Evolutionary conservation across 139 green algal genomes (phyloP), one percentile per base, ranked within the genome.

Genomic region (Volvox reticuliferus): DNA sequence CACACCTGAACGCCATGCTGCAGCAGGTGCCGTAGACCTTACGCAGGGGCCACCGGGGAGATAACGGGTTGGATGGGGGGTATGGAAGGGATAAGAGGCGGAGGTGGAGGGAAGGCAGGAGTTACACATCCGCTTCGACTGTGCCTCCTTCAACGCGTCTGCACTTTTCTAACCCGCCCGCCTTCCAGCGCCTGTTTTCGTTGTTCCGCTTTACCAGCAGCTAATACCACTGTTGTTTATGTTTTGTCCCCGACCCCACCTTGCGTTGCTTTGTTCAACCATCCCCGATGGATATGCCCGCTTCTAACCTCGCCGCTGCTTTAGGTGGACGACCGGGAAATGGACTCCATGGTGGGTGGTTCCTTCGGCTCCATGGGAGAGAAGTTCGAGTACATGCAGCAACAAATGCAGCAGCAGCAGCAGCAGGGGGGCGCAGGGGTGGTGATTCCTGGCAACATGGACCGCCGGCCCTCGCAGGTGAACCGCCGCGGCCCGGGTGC

Each of bases 1-100:
- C 73, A 18, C 65, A 85, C 63, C 79, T 94, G 30, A 92, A 94
- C 85, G 77, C 50, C 67, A 94, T 94, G 92, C 85, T 93, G 91
- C 81, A 88, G 88, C 86, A 90, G 84, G 84, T 82, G 69, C 2
- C 67, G 73, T 36, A 36, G 73, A 32, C 24, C 73, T 13, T 55
- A 55, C 44, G 9, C 44, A 5, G 44, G 44, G 44, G 44, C n/a
- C n/a, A n/a, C n/a, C n/a, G n/a, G n/a, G n/a, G n/a, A n/a, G n/a
- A n/a, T n/a, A n/a, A n/a, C n/a, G n/a, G n/a, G n/a, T n/a, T n/a
- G n/a, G n/a, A n/a, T n/a, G n/a, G n/a, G n/a, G n/a, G n/a, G n/a
- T n/a, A n/a, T n/a, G n/a, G n/a, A n/a, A n/a, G n/a, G 9, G 44
- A 55, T 55, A 55, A 9, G 44, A 9, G 44, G 5, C 9, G 44